Percentiles rank a stretch among this genome's conserved stretches.
Conservation (phyloP, 495 filamentous ascomycete species). For the Bathelium albidoporum region DNA sequence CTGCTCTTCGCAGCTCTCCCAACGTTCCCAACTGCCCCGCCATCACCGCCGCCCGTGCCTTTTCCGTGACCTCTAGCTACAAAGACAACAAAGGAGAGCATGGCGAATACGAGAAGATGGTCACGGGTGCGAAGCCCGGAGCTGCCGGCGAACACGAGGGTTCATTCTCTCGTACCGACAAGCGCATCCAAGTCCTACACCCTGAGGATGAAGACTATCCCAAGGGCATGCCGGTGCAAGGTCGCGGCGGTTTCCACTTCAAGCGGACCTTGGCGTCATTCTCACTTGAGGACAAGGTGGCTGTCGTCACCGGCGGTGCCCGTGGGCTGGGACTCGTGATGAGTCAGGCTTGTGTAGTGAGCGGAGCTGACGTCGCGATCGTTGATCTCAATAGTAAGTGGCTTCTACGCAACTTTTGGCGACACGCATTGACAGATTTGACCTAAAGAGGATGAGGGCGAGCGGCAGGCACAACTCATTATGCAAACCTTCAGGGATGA, state of each 20-base stretch:
- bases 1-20: slow-evolving; percentile 1
- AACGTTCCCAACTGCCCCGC: not conserved
- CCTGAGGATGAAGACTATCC: slow-evolving; percentile 62
- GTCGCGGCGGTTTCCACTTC: slow-evolving; percentile 59
- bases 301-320: slow-evolving; percentile 76
- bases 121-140: not conserved
- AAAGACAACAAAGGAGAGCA: not conserved
- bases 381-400: slow-evolving; percentile 82
- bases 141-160: slow-evolving; percentile 32
- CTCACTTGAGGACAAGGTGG: slow-evolving; percentile 67
- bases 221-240: slow-evolving; percentile 52
- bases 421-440: slow-evolving; percentile 2
- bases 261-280: slow-evolving; percentile 65
- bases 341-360: slow-evolving; percentile 77
- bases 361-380: slow-evolving; percentile 81
- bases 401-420: not conserved
- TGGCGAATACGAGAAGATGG: slow-evolving; percentile 2
- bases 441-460: slow-evolving; percentile 67
- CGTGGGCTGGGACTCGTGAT: slow-evolving; percentile 82
- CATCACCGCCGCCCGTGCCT: not conserved
- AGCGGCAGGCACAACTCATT: slow-evolving; percentile 58
- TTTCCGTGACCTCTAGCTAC: not conserved
- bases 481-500: slow-evolving; percentile 63
- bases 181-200: slow-evolving; percentile 63
- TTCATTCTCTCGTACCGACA: slow-evolving; percentile 65